Base-by-base conservation (phyloP, 2,329 filamentous ascomycete species). In the Waltergamsia citrina region DNA sequence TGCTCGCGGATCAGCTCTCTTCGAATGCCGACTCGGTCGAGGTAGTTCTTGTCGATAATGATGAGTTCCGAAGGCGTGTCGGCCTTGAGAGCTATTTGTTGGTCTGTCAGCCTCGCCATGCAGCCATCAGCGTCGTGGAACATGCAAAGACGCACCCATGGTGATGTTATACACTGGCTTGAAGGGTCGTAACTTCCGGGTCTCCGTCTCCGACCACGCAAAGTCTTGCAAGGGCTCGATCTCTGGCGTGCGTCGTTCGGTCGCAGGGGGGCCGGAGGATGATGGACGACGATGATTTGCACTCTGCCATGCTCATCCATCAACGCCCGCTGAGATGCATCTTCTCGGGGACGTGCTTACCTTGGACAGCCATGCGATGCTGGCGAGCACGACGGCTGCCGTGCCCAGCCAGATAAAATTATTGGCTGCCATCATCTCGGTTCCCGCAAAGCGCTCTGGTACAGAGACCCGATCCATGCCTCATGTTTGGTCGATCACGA, bases 111-210 rank as follows among this genome's bases (percentile, higher is more conserved):
- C 23, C 9, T 25, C 23, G 23, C 23, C 23, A 25, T 25, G 23
- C 23, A 9, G 23, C 23, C 23, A 25, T 25, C 9, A 9, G 23
- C n/a, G 23, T 9, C 9, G n/a, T 29, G 11, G 5, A 33, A 7
- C 11, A n/a, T n/a, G n/a, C n/a, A n/a, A n/a, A n/a, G 14, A 42
- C 47, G 21, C 43, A 66, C 69, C 69, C 68, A 74, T 73, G 0
- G 65, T 70, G 38, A 73, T 71, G 42, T 72, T 54, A 42, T 70
- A 74, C 3, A 59, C 58, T 1, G 65, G 60, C 47, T 70, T 71
- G 46, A 69, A 72, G 0, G 66, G 67, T 3, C 68, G 54, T 23
- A 65, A 54, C 24, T 57, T 53, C 4, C 45, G 39, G 0, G 66
- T 64, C 7, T 54, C 47, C 2, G 50, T 52, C 2, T 44, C 38